Percentiles rank a stretch among this genome's conserved stretches.
These are phyloP conservation scores for Scenedesmus sp. DNA, from an alignment of 163 green algal genomes.

Conservation along the genomic window DNA sequence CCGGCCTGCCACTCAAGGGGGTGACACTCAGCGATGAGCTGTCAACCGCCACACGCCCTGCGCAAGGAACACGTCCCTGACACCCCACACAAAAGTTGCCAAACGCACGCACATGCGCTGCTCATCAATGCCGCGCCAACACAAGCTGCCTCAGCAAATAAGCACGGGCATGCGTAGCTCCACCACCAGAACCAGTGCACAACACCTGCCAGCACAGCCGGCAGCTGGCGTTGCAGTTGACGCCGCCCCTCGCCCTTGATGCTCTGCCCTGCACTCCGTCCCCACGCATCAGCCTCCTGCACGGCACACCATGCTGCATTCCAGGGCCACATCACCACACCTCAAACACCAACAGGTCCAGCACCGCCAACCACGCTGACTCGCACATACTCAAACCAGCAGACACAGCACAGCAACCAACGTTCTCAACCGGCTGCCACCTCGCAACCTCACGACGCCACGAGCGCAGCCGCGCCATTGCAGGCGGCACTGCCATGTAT, in stretches of 20 bases:
- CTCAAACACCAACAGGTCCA: too few species aligned
- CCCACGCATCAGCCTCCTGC: background rate
- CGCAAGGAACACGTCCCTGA: too few species aligned
- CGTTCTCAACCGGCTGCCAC: background rate
- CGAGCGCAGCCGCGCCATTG: background rate
- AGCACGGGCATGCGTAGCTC: background rate
- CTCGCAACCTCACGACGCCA: background rate
- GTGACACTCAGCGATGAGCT: background rate
- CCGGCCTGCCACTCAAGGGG: too few species aligned
- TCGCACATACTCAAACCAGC: too few species aligned
- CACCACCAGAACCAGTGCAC: background rate
- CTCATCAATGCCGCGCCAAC: background rate
- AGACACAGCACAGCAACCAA: background rate
- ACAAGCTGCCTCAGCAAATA: background rate
- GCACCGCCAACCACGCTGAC: too few species aligned
- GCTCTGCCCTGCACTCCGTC: background rate
- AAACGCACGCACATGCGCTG: background rate
- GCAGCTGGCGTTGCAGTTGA: background rate
- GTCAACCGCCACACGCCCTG: too few species aligned
- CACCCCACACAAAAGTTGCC: too few species aligned
- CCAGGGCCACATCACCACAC: too few species aligned
- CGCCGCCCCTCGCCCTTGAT: background rate
- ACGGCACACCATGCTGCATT: too few species aligned
- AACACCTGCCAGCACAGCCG: background rate
- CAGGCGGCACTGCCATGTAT: constrained; percentile 1